A percentile compares a stretch with the other conserved stretches of the same genome.
Conservation (phyloP, 768 basidiomycete species). For the Cubamyces lactineus region DNA sequence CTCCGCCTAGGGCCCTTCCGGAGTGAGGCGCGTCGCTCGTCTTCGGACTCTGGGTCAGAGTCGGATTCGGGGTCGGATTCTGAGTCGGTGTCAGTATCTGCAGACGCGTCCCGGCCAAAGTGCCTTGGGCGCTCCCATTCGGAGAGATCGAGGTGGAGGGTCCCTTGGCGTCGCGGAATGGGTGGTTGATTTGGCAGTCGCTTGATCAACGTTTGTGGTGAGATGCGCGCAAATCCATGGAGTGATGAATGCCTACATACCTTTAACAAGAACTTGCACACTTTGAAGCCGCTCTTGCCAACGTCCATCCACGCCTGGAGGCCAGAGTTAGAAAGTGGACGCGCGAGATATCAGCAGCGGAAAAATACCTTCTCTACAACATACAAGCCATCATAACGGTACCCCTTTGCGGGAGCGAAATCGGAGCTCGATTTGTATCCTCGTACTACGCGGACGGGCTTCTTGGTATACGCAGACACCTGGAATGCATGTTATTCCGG, state of each 20-base stretch:
- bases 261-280: too few relatives aligned
- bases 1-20: background rate
- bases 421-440: conserved; percentile 21
- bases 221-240: background rate
- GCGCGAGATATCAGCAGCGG: background rate
- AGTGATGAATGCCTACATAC: too few relatives aligned
- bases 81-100: too few relatives aligned
- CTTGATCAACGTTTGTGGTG: background rate
- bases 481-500: background rate
- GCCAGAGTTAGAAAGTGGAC: background rate
- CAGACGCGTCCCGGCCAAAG: background rate
- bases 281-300: conserved; percentile 22
- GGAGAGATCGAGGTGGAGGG: conserved; percentile 1
- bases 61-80: too few relatives aligned
- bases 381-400: conserved; percentile 30
- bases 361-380: conserved; percentile 13
- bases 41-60: too few relatives aligned
- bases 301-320: conserved; percentile 26
- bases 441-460: conserved; percentile 28
- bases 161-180: conserved; percentile 12
- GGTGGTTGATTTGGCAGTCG: conserved; percentile 19
- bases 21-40: background rate
- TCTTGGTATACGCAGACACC: conserved; percentile 21
- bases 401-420: conserved; percentile 24
- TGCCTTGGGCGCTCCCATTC: conserved; percentile 8